A percentile compares a stretch with the other conserved stretches of the same genome.
These are phyloP conservation scores for Alternaria tenuissima DNA, from an alignment of 2,329 filamentous ascomycete species.

Conservation along the genomic window DNA sequence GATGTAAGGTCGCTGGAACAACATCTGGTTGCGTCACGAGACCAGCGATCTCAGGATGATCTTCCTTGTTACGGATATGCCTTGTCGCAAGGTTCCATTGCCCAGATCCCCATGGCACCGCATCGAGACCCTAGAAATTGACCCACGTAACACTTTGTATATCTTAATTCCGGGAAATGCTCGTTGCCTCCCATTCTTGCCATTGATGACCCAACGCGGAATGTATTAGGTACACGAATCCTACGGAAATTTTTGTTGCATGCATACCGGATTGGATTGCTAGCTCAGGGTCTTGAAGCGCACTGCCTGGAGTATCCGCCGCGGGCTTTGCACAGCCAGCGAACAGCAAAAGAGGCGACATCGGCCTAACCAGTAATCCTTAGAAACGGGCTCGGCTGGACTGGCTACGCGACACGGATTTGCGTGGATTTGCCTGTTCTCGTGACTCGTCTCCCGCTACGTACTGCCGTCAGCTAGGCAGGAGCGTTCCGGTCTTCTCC, in stretches of 20 bases:
- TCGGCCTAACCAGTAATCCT: constrained; percentile 37
- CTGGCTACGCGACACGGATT: constrained; percentile 29
- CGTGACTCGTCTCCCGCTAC: constrained; percentile 45
- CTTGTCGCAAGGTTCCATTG: background rate
- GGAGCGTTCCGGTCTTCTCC: constrained; percentile 39
- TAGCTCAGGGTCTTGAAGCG: constrained; percentile 17
- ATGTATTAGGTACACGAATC: constrained; percentile 30
- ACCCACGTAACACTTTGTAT: constrained; percentile 3
- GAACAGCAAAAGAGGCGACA: constrained; percentile 39
- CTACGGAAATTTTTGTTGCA: constrained; percentile 8
- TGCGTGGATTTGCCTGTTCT: constrained; percentile 36
- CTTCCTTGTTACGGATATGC: background rate
- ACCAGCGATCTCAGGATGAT: constrained; percentile 2
- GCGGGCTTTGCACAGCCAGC: constrained; percentile 16
- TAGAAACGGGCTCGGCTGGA: constrained; percentile 13
- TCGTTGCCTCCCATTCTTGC: constrained; percentile 23
- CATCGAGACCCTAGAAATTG: constrained; percentile 23
- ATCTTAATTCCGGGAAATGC: constrained; percentile 18
- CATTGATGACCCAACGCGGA: constrained; percentile 14
- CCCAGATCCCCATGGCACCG: background rate
- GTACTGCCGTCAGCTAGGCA: constrained; percentile 26
- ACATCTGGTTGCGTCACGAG: background rate
- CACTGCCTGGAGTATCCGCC: constrained; percentile 41
- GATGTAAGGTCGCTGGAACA: background rate
- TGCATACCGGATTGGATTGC: constrained; percentile 19